Evolutionary conservation across 345 rosid genomes (phyloP).

Genomic region (rapeseed (Brassica napus)): Da-Ae NC_063445.1:24445001-24445500

Average conservation of each 20-base stretch:
- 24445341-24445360: neutral
- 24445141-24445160: neutral
- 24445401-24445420: constrained; percentile 14
- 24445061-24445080: neutral
- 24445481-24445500: constrained; percentile 88
- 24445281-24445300: neutral
- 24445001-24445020: neutral
- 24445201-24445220: neutral
- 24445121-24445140: neutral
- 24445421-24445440: constrained; percentile 2
- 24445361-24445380: neutral
- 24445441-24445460: neutral
- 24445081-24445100: neutral
- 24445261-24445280: neutral
- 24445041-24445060: neutral
- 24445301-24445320: neutral
- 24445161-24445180: neutral
- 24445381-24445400: constrained; percentile 11
- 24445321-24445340: neutral
- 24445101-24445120: neutral
- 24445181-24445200: neutral
- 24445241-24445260: neutral
- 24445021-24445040: neutral
- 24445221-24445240: neutral
- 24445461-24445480: constrained; percentile 51